Evolutionary conservation across 345 rosid genomes (phyloP).

Genomic region (Kernera saxatilis): DNA sequence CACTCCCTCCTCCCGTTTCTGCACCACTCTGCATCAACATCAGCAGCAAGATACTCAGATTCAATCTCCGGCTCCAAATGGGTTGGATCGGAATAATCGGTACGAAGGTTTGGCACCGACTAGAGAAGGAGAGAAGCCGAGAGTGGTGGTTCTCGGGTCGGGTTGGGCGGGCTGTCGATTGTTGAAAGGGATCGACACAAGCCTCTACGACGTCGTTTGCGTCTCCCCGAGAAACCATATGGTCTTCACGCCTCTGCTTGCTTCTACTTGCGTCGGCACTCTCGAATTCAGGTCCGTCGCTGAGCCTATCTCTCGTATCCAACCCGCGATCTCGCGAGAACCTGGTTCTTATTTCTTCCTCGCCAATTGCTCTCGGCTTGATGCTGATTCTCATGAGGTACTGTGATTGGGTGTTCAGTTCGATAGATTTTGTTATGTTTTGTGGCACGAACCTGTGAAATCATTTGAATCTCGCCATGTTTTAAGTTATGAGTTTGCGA

Average conservation of each 20-base stretch:
- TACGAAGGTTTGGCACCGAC: slow-evolving; percentile 56
- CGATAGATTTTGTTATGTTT: too few relatives aligned
- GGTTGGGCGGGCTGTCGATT: slow-evolving; percentile 97
- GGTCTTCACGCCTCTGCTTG: slow-evolving; percentile 88
- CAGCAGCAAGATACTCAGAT: not conserved
- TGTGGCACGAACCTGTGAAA: too few relatives aligned
- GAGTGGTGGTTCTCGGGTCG: slow-evolving; percentile 81
- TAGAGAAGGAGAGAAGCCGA: slow-evolving; percentile 53
- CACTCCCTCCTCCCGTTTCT: slow-evolving; percentile 35
- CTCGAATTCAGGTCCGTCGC: slow-evolving; percentile 94
- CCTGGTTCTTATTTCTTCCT: slow-evolving; percentile 79
- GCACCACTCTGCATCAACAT: slow-evolving; percentile 7
- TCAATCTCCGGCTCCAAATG: not conserved
- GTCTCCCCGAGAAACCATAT: slow-evolving; percentile 86
- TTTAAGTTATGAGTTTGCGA: not conserved
- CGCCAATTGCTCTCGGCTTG: slow-evolving; percentile 57
- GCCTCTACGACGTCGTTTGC: slow-evolving; percentile 69
- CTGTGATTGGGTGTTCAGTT: not conserved
- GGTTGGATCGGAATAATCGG: not conserved
- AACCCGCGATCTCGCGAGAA: slow-evolving; percentile 70
- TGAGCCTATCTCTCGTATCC: slow-evolving; percentile 79
- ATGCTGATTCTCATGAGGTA: slow-evolving; percentile 57
- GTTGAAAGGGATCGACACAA: slow-evolving; percentile 76
- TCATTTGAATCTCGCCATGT: not conserved
- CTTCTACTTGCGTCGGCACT: slow-evolving; percentile 96